Percentiles rank a stretch among this genome's conserved stretches.
Evolutionary conservation across 176 grass and related monocot species (phyloP).

Genomic region (Cenchrus purpureus): DNA sequence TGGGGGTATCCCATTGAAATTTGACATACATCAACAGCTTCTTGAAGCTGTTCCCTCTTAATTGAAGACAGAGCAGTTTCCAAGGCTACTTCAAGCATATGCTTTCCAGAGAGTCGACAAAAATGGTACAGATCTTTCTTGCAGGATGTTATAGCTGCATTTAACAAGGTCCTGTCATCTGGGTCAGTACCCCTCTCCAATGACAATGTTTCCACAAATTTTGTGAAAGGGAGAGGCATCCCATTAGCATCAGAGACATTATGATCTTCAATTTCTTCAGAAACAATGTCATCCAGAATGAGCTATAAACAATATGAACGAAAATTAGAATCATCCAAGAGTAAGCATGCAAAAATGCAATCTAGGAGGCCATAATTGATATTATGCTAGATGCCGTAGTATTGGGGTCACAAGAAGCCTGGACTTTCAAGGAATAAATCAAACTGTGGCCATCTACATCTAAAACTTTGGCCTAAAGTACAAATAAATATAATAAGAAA

Average conservation of each 20-base stretch:
- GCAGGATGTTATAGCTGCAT: constrained; percentile 59
- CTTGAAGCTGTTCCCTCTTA: constrained; percentile 74
- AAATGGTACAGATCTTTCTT: constrained; percentile 92
- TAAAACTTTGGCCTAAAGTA: constrained; percentile 3
- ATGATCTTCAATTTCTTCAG: constrained; percentile 82
- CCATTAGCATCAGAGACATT: constrained; percentile 55
- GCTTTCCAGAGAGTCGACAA: constrained; percentile 72
- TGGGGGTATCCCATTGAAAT: constrained; percentile 18
- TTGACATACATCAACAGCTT: constrained; percentile 82
- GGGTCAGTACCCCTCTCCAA: constrained; percentile 43
- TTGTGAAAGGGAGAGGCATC: constrained; percentile 76
- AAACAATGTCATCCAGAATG: constrained; percentile 73
- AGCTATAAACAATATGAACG: constrained; percentile 41
- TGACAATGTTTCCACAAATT: constrained; percentile 74
- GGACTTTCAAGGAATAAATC: not conserved
- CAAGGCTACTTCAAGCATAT: constrained; percentile 77
- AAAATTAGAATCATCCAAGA: constrained; percentile 45
- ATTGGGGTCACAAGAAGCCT: not conserved
- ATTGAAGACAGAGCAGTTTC: constrained; percentile 84
- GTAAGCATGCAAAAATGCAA: constrained; percentile 30
- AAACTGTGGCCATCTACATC: constrained; percentile 21
- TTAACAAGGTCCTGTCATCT: constrained; percentile 37
- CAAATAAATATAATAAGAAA: constrained; percentile 5
- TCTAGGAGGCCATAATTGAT: constrained; percentile 19
- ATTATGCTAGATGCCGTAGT: constrained; percentile 25